Evolutionary conservation across 1,284 basidiomycete genomes (phyloP).

Genomic region (Peniophora sp.): DNA sequence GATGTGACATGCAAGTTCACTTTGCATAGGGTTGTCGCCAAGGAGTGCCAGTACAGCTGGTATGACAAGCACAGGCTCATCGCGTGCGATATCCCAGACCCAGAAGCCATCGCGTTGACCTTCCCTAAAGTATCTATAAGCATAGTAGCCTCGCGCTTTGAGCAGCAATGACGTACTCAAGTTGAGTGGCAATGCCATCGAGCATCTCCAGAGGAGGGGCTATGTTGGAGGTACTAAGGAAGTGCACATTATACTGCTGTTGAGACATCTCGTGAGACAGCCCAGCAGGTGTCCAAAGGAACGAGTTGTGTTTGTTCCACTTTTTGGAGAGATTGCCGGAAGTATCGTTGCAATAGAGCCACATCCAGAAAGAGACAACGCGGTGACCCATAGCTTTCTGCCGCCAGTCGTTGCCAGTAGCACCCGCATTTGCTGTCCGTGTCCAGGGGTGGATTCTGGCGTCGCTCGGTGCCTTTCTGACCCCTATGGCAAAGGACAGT

Average conservation of each 20-base stretch:
- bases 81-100: conserved; percentile 24
- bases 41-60: conserved; percentile 26
- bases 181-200: conserved; percentile 23
- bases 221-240: conserved; percentile 28
- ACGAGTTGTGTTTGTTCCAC: conserved; percentile 33
- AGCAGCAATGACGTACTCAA: conserved; percentile 16
- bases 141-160: background rate
- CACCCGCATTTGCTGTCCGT: background rate
- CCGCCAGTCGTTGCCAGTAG: conserved; percentile 13
- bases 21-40: conserved; percentile 40
- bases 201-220: conserved; percentile 35
- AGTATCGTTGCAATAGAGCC: conserved; percentile 36
- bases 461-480: no score
- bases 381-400: conserved; percentile 11
- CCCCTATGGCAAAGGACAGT: no score
- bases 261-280: conserved; percentile 13
- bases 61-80: conserved; percentile 25
- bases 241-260: conserved; percentile 23
- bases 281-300: conserved; percentile 22
- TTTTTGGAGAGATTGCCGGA: conserved; percentile 35
- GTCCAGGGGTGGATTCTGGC: no score
- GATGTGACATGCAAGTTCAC: conserved; percentile 33
- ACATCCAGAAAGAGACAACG: conserved; percentile 21
- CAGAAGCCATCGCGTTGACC: conserved; percentile 22
- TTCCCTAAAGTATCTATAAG: conserved; percentile 10